Evolutionary conservation across 2,329 filamentous ascomycete species (phyloP).

Genomic region (Nakataea oryzae): DNA sequence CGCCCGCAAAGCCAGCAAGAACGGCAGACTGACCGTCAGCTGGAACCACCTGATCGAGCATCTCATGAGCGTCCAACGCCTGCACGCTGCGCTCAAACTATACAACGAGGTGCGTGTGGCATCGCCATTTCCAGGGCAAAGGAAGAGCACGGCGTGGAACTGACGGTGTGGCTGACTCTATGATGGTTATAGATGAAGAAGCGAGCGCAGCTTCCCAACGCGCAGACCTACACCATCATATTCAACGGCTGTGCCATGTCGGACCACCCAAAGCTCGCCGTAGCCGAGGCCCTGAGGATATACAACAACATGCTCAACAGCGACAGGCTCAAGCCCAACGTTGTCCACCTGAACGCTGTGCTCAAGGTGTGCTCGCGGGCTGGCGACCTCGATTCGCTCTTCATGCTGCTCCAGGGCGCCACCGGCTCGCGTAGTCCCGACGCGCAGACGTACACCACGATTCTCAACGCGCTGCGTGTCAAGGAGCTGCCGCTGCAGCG

Average conservation of each 20-base stretch:
- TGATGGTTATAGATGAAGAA: slow-evolving; percentile 76
- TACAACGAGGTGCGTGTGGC: slow-evolving; percentile 66
- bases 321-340: slow-evolving; percentile 57
- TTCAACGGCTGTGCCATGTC: slow-evolving; percentile 63
- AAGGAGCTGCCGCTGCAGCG: slow-evolving; percentile 23
- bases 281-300: slow-evolving; percentile 60
- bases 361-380: slow-evolving; percentile 70
- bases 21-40: slow-evolving; percentile 56
- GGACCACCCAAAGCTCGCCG: slow-evolving; percentile 44
- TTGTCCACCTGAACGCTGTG: slow-evolving; percentile 82
- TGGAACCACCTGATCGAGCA: slow-evolving; percentile 84
- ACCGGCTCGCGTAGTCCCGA: slow-evolving; percentile 60
- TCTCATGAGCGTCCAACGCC: slow-evolving; percentile 47
- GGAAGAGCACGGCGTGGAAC: neutral
- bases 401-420: slow-evolving; percentile 63
- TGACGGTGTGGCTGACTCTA: slow-evolving; percentile 8
- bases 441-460: slow-evolving; percentile 66
- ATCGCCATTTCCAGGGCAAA: too few relatives aligned
- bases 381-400: slow-evolving; percentile 68
- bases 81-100: slow-evolving; percentile 62
- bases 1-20: slow-evolving; percentile 57
- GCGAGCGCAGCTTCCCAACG: slow-evolving; percentile 67
- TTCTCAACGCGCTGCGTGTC: slow-evolving; percentile 64
- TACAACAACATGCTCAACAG: slow-evolving; percentile 65
- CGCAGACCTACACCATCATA: slow-evolving; percentile 74